Evolutionary conservation across 345 rosid species (phyloP).

Genomic region (Salix viminalis): DNA sequence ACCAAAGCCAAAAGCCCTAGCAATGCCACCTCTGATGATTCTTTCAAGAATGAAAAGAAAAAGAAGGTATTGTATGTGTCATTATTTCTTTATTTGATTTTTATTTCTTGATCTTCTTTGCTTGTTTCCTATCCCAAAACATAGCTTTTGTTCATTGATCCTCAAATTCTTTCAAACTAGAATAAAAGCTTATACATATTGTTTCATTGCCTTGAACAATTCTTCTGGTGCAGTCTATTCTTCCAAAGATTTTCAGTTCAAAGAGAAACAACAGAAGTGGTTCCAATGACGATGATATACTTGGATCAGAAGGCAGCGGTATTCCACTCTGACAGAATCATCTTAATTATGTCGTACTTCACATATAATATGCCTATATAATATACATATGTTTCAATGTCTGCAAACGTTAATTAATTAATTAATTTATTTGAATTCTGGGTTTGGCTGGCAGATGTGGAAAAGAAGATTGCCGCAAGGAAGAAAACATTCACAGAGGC

Average conservation of each 20-base stretch:
- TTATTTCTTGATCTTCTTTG: background rate
- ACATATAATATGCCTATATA: background rate
- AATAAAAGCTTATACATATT: background rate
- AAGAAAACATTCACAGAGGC: constrained; percentile 43
- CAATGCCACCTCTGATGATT: constrained; percentile 25
- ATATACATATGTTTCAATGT: background rate
- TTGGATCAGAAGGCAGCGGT: constrained; percentile 30
- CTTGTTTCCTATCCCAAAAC: background rate
- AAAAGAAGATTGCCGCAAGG: constrained; percentile 33
- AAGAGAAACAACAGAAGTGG: constrained; percentile 38
- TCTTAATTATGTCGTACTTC: background rate
- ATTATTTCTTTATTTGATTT: background rate
- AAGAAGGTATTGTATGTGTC: constrained; percentile 50
- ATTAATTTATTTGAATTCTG: background rate
- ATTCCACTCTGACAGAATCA: background rate
- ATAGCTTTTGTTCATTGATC: background rate
- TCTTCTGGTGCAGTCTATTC: constrained; percentile 34
- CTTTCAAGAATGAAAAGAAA: constrained; percentile 59
- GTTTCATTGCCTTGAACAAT: background rate
- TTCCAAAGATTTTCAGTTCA: constrained; percentile 70
- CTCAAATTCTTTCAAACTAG: background rate
- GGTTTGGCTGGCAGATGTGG: constrained; percentile 40
- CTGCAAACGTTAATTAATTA: background rate
- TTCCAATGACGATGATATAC: constrained; percentile 31
- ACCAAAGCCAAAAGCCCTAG: constrained; percentile 27